Percentiles rank a stretch among this genome's conserved stretches.
Conservation (phyloP, 306 rosid genomes). For the Pyrus betulifolia region DNA sequence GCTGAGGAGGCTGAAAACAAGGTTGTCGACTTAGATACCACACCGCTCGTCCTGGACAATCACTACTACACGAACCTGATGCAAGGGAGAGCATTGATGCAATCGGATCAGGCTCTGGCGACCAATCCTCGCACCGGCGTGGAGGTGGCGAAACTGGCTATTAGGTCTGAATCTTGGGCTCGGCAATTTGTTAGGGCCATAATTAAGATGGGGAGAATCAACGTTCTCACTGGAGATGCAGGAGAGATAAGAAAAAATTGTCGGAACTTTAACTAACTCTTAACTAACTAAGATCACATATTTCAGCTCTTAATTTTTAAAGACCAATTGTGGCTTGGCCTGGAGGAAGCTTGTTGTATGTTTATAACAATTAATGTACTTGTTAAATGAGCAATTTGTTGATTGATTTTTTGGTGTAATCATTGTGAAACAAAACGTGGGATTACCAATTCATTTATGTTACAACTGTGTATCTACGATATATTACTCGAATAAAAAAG, state of each 20-base stretch:
- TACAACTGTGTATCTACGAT: not conserved
- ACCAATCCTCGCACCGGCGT: conserved; percentile 26
- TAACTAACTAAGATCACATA: not conserved
- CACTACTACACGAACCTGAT: conserved; percentile 31
- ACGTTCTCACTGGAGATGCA: conserved; percentile 27
- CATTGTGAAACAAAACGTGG: not conserved
- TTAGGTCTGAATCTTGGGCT: not conserved
- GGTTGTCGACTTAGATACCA: conserved; percentile 29
- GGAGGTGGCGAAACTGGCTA: conserved; percentile 29
- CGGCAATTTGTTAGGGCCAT: conserved; percentile 26
- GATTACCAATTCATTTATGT: not conserved
- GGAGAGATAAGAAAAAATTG: conserved; percentile 63
- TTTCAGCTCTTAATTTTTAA: not conserved
- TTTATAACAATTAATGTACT: not conserved
- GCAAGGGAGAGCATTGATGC: conserved; percentile 24
- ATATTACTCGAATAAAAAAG: too few relatives aligned
- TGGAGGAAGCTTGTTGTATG: not conserved
- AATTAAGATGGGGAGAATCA: conserved; percentile 8
- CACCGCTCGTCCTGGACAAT: conserved; percentile 45
- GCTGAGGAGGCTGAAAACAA: not conserved
- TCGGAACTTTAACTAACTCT: conserved; percentile 22
- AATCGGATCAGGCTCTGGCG: conserved; percentile 34
- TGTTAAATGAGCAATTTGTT: not conserved
- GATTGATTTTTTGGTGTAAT: not conserved
- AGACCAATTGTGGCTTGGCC: not conserved